Percentiles rank a stretch among this genome's conserved stretches.
Evolutionary conservation across 306 rosid species (phyloP).

Genomic region (Trifolium pratense): DNA sequence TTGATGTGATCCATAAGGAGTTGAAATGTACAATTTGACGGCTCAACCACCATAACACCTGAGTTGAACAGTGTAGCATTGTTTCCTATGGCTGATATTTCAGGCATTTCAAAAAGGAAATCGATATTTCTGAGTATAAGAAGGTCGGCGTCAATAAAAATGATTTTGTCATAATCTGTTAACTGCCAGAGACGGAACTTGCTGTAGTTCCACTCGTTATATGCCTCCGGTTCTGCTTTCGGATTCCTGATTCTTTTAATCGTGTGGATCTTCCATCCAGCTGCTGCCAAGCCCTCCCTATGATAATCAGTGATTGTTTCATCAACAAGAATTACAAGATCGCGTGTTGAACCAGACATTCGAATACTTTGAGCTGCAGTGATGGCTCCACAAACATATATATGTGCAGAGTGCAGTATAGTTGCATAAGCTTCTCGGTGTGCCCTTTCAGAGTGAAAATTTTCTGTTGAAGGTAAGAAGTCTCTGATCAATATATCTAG

Average conservation of each 20-base stretch:
- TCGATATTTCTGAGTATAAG: conserved; percentile 83
- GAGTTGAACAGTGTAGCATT: conserved; percentile 83
- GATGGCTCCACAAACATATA: conserved; percentile 92
- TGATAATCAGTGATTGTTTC: conserved; percentile 77
- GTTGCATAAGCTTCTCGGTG: conserved; percentile 88
- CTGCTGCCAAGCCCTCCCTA: conserved; percentile 74
- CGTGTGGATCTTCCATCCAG: conserved; percentile 87
- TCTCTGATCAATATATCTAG: conserved; percentile 30
- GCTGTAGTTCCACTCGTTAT: conserved; percentile 97
- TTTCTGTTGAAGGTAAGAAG: conserved; percentile 55
- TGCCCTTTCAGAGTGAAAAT: conserved; percentile 63
- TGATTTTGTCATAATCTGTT: conserved; percentile 86
- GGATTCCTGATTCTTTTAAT: conserved; percentile 90
- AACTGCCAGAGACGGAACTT: conserved; percentile 92
- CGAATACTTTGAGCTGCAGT: conserved; percentile 89
- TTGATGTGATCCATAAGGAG: conserved; percentile 84
- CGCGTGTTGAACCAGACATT: conserved; percentile 87
- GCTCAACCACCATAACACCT: conserved; percentile 86
- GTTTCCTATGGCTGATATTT: conserved; percentile 87
- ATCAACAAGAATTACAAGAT: conserved; percentile 84
- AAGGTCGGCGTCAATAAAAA: conserved; percentile 84
- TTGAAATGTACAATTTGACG: conserved; percentile 82
- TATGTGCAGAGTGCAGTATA: conserved; percentile 81
- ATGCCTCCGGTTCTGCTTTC: conserved; percentile 81
- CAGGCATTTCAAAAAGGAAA: conserved; percentile 82